Percentiles rank a stretch among this genome's conserved stretches.
phyloP scores from a whole-genome alignment of 176 grass and related monocot genomes.

The Dactylis glomerata region DNA sequence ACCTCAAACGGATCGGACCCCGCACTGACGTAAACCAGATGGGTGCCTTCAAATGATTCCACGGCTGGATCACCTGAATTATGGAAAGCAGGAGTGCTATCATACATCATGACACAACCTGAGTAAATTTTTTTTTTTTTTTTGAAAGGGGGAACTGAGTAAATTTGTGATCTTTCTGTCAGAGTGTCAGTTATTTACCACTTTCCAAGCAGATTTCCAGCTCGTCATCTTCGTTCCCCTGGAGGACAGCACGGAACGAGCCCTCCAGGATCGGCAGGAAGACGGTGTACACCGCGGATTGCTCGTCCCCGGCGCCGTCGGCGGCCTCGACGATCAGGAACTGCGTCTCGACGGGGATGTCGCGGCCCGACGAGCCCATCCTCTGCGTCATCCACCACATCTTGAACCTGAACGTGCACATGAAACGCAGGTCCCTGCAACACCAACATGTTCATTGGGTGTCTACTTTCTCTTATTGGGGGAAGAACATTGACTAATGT shows the following conservation, averaged over 20 bases:
- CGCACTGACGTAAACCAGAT: constrained; percentile 65
- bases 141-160: too few species aligned
- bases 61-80: constrained; percentile 67
- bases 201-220: constrained; percentile 87
- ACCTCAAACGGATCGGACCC: constrained; percentile 81
- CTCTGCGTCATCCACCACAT: constrained; percentile 96
- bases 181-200: constrained; percentile 26
- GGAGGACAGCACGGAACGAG: constrained; percentile 67
- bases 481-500: not conserved
- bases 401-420: constrained; percentile 91
- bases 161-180: not conserved
- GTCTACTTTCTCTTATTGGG: not conserved
- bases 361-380: constrained; percentile 58
- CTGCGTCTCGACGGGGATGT: constrained; percentile 77
- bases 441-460: not conserved
- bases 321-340: constrained; percentile 61
- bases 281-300: constrained; percentile 50
- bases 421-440: constrained; percentile 57
- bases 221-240: constrained; percentile 69
- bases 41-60: constrained; percentile 66
- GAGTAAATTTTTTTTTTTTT: too few species aligned
- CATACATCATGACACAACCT: constrained; percentile 8
- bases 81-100: not conserved
- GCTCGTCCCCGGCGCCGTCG: constrained; percentile 2
- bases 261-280: constrained; percentile 81